phyloP scores from a whole-genome alignment of 495 filamentous ascomycete species.

The Tirmania nivea region DNA sequence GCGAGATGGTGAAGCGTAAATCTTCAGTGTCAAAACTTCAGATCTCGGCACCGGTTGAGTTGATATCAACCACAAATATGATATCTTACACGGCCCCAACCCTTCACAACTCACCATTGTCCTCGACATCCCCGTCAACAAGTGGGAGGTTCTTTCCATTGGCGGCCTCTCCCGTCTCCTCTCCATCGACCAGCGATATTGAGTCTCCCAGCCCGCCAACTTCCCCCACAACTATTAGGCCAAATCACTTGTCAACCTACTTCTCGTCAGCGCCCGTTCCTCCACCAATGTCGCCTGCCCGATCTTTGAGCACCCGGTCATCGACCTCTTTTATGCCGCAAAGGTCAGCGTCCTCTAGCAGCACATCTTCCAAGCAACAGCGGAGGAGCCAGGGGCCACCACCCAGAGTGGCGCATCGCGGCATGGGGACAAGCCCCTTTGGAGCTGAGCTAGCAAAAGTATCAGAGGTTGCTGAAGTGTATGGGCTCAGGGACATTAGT shows the following conservation, averaged over 20 bases:
- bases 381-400: constrained; percentile 20
- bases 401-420: constrained; percentile 11
- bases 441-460: constrained; percentile 55
- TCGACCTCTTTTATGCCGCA: constrained; percentile 1
- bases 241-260: constrained; percentile 62
- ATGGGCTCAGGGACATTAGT: constrained; percentile 32
- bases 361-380: constrained; percentile 18
- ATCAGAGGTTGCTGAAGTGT: constrained; percentile 70
- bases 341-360: constrained; percentile 22
- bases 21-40: constrained; percentile 18
- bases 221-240: constrained; percentile 36
- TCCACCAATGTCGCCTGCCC: constrained; percentile 21
- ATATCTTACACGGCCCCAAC: constrained; percentile 82
- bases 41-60: constrained; percentile 71
- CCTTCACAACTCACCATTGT: constrained; percentile 25
- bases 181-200: constrained; percentile 27
- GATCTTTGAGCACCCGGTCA: constrained; percentile 21
- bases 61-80: constrained; percentile 90
- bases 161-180: constrained; percentile 30
- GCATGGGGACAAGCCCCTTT: constrained; percentile 32
- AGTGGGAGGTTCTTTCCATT: neutral
- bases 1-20: neutral
- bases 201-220: constrained; percentile 29
- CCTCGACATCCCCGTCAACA: neutral
- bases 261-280: constrained; percentile 35